Percentiles rank a stretch among this genome's conserved stretches.
phyloP scores from a whole-genome alignment of 495 filamentous ascomycete species.

The Podospora appendiculata region DNA sequence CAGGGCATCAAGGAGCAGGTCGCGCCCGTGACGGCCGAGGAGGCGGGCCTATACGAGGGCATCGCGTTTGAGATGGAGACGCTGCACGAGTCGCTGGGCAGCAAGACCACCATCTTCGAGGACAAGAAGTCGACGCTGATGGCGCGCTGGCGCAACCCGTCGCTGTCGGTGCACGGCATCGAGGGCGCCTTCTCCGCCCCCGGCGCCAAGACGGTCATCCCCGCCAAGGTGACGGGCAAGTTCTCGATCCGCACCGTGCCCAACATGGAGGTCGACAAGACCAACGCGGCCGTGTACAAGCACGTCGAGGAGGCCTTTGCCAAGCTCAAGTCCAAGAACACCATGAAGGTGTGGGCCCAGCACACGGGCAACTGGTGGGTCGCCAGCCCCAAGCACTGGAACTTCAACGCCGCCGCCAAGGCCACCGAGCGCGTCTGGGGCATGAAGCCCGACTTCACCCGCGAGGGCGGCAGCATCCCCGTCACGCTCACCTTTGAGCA shows the following conservation, averaged over 20 bases:
- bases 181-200: slow-evolving; percentile 92
- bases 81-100: slow-evolving; percentile 82
- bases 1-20: slow-evolving; percentile 87
- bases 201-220: slow-evolving; percentile 97
- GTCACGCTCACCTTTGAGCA: slow-evolving; percentile 96
- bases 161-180: slow-evolving; percentile 90
- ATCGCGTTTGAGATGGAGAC: slow-evolving; percentile 96
- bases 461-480: slow-evolving; percentile 94
- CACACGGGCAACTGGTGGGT: slow-evolving; percentile 99
- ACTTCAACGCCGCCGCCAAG: slow-evolving; percentile 88
- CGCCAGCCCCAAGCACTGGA: slow-evolving; percentile 94
- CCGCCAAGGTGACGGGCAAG: slow-evolving; percentile 93
- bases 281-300: slow-evolving; percentile 74
- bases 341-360: slow-evolving; percentile 64
- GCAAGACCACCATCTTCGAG: slow-evolving; percentile 72
- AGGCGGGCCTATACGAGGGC: slow-evolving; percentile 71
- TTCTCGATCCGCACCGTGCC: slow-evolving; percentile 97
- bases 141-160: slow-evolving; percentile 91
- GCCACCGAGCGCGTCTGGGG: slow-evolving; percentile 89
- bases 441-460: slow-evolving; percentile 87
- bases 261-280: slow-evolving; percentile 88
- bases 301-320: slow-evolving; percentile 72
- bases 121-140: slow-evolving; percentile 87
- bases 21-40: slow-evolving; percentile 75
- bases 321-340: slow-evolving; percentile 86